A percentile compares a stretch with the other conserved stretches of the same genome.
phyloP scores from a whole-genome alignment of 345 rosid species.

The Bruguiera parviflora region DNA sequence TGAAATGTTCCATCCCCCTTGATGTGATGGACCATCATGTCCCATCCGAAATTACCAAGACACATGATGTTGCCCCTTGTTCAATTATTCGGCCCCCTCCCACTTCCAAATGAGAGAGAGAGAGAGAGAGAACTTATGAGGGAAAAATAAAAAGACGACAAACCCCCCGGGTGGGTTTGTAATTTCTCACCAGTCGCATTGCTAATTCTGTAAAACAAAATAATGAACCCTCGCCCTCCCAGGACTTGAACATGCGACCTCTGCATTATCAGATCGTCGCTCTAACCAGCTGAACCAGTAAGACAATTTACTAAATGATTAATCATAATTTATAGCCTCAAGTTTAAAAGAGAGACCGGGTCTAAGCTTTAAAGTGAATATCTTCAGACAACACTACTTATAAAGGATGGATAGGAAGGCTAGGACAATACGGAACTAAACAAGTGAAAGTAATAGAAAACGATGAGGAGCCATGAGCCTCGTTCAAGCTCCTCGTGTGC shows the following conservation, averaged over 20 bases:
- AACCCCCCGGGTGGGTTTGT: too few species aligned
- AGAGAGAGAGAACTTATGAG: too few species aligned
- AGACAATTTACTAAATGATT: not conserved
- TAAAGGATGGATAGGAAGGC: not conserved
- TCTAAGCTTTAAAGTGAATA: not conserved
- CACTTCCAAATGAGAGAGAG: not conserved
- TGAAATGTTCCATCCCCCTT: slow-evolving; percentile 25
- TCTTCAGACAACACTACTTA: not conserved
- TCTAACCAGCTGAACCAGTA: slow-evolving; percentile 27
- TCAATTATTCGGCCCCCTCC: slow-evolving; percentile 9
- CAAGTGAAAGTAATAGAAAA: slow-evolving; percentile 7
- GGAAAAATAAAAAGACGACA: too few species aligned
- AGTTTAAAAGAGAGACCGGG: too few species aligned
- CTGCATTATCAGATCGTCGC: too few species aligned
- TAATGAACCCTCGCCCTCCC: too few species aligned
- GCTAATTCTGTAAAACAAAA: not conserved
- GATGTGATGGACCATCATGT: slow-evolving; percentile 26
- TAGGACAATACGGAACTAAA: not conserved
- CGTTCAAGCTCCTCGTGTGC: slow-evolving; percentile 87
- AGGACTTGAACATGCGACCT: too few species aligned
- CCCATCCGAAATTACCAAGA: slow-evolving; percentile 11
- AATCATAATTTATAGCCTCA: too few species aligned
- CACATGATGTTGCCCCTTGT: slow-evolving; percentile 1
- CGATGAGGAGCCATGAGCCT: slow-evolving; percentile 48
- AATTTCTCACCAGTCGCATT: too few species aligned